phyloP scores from a whole-genome alignment of 2,329 filamentous ascomycete species.

The Parastagonospora avenae region DNA sequence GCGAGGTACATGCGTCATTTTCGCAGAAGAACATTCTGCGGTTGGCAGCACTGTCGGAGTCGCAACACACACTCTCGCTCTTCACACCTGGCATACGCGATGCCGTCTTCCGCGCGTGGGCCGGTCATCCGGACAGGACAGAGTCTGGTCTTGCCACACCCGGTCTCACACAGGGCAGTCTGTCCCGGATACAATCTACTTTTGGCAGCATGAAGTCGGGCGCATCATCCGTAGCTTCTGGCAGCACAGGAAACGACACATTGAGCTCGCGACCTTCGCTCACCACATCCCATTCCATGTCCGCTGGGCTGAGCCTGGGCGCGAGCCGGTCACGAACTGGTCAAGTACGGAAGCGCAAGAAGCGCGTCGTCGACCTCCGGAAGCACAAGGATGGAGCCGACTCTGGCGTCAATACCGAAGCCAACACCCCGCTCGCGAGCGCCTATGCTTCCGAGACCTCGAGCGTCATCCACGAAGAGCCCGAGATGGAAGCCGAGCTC shows the following conservation, averaged over 20 bases:
- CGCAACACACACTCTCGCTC: conserved; percentile 85
- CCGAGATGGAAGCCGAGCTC: conserved; percentile 37
- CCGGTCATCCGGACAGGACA: conserved; percentile 73
- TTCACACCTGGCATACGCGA: conserved; percentile 91
- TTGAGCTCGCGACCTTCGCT: conserved; percentile 70
- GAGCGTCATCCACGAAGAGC: conserved; percentile 42
- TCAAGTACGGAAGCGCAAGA: conserved; percentile 78
- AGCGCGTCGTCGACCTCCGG: conserved; percentile 80
- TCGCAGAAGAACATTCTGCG: conserved; percentile 92
- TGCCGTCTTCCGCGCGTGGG: conserved; percentile 91
- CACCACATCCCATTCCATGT: conserved; percentile 62
- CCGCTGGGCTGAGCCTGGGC: conserved; percentile 67
- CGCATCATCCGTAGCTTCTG: conserved; percentile 42
- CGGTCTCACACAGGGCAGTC: conserved; percentile 49
- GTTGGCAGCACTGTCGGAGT: conserved; percentile 81
- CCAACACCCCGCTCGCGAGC: conserved; percentile 56
- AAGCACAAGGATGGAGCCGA: conserved; percentile 60
- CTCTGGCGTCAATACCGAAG: conserved; percentile 59
- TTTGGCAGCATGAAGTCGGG: conserved; percentile 55
- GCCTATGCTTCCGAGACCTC: conserved; percentile 64
- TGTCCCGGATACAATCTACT: conserved; percentile 54
- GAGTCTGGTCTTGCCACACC: conserved; percentile 58
- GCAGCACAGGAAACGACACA: conserved; percentile 54
- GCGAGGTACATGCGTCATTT: conserved; percentile 86
- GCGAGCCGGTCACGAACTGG: conserved; percentile 65